phyloP scores from a whole-genome alignment of 2,329 filamentous ascomycete genomes.

The Scedosporium aurantiacum region DNA sequence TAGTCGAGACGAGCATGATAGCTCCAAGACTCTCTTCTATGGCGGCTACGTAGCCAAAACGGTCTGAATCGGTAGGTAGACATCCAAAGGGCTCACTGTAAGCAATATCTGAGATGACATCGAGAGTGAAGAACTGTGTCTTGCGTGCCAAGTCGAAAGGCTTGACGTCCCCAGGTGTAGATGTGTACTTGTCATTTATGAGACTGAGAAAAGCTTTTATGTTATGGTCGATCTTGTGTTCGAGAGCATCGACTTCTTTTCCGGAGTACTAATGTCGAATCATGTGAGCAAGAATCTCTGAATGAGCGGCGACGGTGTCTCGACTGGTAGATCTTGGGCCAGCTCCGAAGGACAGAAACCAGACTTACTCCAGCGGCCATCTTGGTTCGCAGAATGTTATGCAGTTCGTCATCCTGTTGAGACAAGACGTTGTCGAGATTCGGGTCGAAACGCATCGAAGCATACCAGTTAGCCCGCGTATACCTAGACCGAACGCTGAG shows the following conservation, averaged over 20 bases:
- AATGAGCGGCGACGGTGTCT: not conserved
- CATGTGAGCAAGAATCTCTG: constrained; percentile 6
- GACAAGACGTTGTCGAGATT: constrained; percentile 42
- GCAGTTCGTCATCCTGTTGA: constrained; percentile 32
- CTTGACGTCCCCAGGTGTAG: constrained; percentile 21
- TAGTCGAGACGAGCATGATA: constrained; percentile 29
- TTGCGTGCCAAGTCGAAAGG: constrained; percentile 34
- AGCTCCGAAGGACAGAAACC: not conserved
- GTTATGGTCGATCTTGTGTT: constrained; percentile 36
- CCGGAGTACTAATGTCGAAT: constrained; percentile 28
- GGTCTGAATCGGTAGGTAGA: constrained; percentile 31
- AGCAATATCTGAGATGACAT: constrained; percentile 40
- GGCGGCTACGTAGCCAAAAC: constrained; percentile 33
- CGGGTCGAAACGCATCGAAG: constrained; percentile 38
- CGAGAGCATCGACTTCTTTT: constrained; percentile 38
- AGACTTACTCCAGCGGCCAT: constrained; percentile 38
- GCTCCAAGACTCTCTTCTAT: constrained; percentile 29
- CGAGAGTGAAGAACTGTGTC: constrained; percentile 39
- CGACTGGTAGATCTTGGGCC: too few species aligned
- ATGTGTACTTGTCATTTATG: constrained; percentile 26
- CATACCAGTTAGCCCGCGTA: constrained; percentile 31
- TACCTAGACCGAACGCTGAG: constrained; percentile 25
- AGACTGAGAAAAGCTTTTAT: constrained; percentile 32
- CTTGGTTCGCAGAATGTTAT: constrained; percentile 30
- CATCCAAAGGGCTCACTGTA: constrained; percentile 37